A percentile compares a stretch with the other conserved stretches of the same genome.
Conservation (phyloP, 129 eudicot genomes). For the Rutidosis leptorrhynchoides region DNA sequence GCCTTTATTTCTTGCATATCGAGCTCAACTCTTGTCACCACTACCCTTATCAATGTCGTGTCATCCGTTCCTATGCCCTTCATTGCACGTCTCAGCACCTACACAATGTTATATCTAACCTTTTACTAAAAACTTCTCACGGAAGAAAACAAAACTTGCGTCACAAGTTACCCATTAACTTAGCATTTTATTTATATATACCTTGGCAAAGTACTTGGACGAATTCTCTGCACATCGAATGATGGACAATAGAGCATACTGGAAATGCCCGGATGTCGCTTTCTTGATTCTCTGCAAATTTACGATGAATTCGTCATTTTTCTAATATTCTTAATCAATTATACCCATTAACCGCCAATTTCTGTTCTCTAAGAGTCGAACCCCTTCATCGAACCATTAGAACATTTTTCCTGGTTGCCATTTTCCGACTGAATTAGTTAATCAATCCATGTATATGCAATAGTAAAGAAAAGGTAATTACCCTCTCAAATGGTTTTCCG, state of each 20-base stretch:
- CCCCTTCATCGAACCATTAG: no score
- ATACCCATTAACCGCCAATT: no score
- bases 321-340: no score
- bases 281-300: conserved; percentile 54
- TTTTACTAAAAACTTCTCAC: no score
- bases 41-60: conserved; percentile 49
- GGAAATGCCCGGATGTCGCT: conserved; percentile 72
- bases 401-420: no score
- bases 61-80: conserved; percentile 83
- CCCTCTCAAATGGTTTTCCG: background rate
- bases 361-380: no score
- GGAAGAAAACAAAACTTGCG: no score
- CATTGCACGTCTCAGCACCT: conserved; percentile 70
- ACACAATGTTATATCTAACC: no score
- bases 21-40: conserved; percentile 70
- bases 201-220: conserved; percentile 72
- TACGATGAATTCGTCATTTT: background rate
- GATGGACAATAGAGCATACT: conserved; percentile 54
- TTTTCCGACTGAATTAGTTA: no score
- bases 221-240: conserved; percentile 68
- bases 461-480: background rate
- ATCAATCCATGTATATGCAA: no score
- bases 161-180: no score
- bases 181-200: conserved; percentile 14
- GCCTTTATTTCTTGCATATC: conserved; percentile 77